phyloP scores from a whole-genome alignment of 345 rosid genomes.

The Camelina neglecta region DNA sequence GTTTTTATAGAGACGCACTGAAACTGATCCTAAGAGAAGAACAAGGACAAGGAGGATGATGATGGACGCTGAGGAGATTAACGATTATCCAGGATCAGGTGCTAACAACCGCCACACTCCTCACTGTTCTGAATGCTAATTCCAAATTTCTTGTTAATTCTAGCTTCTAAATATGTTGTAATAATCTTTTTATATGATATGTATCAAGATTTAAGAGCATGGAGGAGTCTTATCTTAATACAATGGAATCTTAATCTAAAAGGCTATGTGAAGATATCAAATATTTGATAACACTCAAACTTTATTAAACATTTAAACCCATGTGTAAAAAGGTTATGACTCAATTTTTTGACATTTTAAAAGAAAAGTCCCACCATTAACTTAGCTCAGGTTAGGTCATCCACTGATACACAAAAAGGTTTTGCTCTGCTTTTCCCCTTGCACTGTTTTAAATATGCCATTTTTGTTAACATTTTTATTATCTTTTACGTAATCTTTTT shows the following conservation, averaged over 20 bases:
- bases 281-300: constrained; percentile 22
- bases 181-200: constrained; percentile 22
- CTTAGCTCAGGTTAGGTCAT: constrained; percentile 25
- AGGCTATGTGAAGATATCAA: constrained; percentile 28
- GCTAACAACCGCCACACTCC: constrained; percentile 88
- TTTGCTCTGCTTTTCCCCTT: constrained; percentile 22
- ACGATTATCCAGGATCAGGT: constrained; percentile 80
- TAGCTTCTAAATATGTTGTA: constrained; percentile 13
- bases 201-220: neutral
- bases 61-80: constrained; percentile 46
- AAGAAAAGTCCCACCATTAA: neutral
- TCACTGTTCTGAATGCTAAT: constrained; percentile 52
- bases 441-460: constrained; percentile 9
- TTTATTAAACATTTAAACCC: constrained; percentile 27
- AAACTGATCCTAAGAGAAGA: constrained; percentile 30
- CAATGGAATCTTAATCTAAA: constrained; percentile 25
- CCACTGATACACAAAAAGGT: constrained; percentile 31
- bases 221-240: neutral
- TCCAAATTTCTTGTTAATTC: constrained; percentile 20
- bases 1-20: constrained; percentile 26
- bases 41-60: constrained; percentile 39
- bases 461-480: neutral
- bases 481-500: neutral
- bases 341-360: neutral
- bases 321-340: constrained; percentile 15